A percentile compares a stretch with the other conserved stretches of the same genome.
These are phyloP conservation scores for Neoarthrinium moseri DNA, from an alignment of 2,329 filamentous ascomycete species.

Conservation along the genomic window DNA sequence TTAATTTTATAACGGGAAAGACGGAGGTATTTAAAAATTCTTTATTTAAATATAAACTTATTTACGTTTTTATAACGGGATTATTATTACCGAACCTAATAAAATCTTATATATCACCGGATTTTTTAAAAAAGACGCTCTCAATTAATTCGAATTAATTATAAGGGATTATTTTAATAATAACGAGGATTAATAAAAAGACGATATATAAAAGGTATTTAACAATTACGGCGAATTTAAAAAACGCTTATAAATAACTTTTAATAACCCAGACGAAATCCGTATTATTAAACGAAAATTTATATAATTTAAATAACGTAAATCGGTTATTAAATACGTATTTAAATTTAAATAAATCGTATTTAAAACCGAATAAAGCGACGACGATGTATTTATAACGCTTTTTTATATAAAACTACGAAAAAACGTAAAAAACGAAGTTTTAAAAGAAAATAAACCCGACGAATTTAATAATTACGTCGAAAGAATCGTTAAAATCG, in stretches of 20 bases:
- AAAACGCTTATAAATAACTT: background rate
- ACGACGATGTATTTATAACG: background rate
- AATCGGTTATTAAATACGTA: background rate
- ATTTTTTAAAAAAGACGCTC: background rate
- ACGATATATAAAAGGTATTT: background rate
- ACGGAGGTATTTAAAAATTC: background rate
- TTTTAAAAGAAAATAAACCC: background rate
- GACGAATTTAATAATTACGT: background rate
- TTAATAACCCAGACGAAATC: background rate
- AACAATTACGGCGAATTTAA: background rate
- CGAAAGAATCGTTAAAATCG: background rate
- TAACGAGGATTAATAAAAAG: background rate
- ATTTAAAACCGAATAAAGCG: background rate
- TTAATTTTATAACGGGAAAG: background rate
- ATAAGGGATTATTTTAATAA: conserved; percentile 2
- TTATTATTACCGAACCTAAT: background rate
- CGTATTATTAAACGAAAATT: background rate
- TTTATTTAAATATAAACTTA: background rate
- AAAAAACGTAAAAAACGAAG: background rate
- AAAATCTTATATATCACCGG: background rate
- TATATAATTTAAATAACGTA: background rate
- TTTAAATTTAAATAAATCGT: background rate
- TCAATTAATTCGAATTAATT: background rate
- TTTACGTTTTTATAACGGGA: background rate
- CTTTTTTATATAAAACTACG: background rate